phyloP scores from a whole-genome alignment of 371 early-diverging fungal species.

The Apophysomyces sp. region DNA sequence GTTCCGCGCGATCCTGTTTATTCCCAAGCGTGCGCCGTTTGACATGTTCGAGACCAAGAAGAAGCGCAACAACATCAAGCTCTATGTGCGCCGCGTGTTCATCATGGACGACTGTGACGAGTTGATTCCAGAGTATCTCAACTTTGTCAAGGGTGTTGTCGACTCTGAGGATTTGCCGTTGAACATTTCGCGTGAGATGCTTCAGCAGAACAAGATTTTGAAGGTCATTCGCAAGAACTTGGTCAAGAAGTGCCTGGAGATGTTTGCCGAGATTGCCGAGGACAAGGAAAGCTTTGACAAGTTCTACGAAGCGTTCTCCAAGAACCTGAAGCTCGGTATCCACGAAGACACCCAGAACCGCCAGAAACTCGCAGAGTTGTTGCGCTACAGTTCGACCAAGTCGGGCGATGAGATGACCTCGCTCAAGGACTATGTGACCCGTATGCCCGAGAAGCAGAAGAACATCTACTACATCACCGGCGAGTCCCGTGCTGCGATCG shows the following conservation, averaged over 20 bases:
- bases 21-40: conserved; percentile 75
- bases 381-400: conserved; percentile 76
- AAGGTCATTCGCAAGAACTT: conserved; percentile 81
- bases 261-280: conserved; percentile 69
- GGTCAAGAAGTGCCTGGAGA: conserved; percentile 78
- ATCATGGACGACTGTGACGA: conserved; percentile 83
- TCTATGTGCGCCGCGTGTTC: conserved; percentile 87
- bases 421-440: conserved; percentile 78
- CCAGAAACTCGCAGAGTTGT: conserved; percentile 68
- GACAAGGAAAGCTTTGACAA: conserved; percentile 72
- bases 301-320: conserved; percentile 74
- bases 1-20: conserved; percentile 77
- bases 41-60: conserved; percentile 63
- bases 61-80: conserved; percentile 77
- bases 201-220: conserved; percentile 78
- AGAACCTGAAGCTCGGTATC: conserved; percentile 78
- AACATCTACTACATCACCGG: conserved; percentile 99
- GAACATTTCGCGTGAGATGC: conserved; percentile 88
- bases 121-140: conserved; percentile 63
- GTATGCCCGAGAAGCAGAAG: conserved; percentile 82
- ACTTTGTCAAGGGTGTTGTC: conserved; percentile 74
- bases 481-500: conserved; percentile 91
- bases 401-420: conserved; percentile 60
- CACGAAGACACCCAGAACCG: conserved; percentile 68
- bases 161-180: conserved; percentile 87